Percentiles rank a stretch among this genome's conserved stretches.
These are phyloP conservation scores for Arabidopsis thaliana DNA, from an alignment of 345 rosid species.

Conservation along the genomic window TAIR10.1 NC_003074.8:9211501-9212000, in stretches of 20 bases:
- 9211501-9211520: not conserved
- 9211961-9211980: too few species aligned
- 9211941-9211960: not conserved
- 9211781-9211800: not conserved
- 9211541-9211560: not conserved
- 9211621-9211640: not conserved
- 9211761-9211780: not conserved
- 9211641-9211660: not conserved
- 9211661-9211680: not conserved
- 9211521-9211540: not conserved
- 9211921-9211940: not conserved
- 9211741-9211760: not conserved
- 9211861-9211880: not conserved
- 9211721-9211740: not conserved
- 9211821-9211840: not conserved
- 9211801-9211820: not conserved
- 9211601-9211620: not conserved
- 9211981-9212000: too few species aligned
- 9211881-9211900: not conserved
- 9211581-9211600: not conserved
- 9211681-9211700: not conserved
- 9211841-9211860: not conserved
- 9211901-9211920: not conserved
- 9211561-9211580: not conserved
- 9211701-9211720: constrained; percentile 1